Base-by-base conservation (phyloP, 768 basidiomycete genomes). In the Tricholoma saponaceum region DNA sequence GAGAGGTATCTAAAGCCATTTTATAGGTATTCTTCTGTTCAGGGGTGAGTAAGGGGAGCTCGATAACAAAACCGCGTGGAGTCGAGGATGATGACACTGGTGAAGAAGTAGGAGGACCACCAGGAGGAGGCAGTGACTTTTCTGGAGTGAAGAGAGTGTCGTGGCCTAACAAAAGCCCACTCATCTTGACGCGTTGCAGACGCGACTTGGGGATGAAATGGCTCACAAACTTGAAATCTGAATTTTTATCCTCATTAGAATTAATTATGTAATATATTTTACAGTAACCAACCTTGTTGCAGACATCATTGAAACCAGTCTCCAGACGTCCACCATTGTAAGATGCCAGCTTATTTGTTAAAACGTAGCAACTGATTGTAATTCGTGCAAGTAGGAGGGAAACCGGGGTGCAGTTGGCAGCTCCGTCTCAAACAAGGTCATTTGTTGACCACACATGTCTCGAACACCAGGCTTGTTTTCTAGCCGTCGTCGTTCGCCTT, bases 391-490 rank as follows among this genome's bases (percentile, higher is more conserved):
- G n/a, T n/a, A n/a, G n/a, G n/a, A n/a, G n/a, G n/a, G n/a, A n/a
- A n/a, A n/a, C n/a, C n/a, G n/a, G n/a, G n/a, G n/a, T n/a, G n/a
- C n/a, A n/a, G n/a, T n/a, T n/a, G n/a, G n/a, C n/a, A n/a, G n/a
- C n/a, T n/a, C n/a, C n/a, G n/a, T n/a, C n/a, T n/a, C n/a, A n/a
- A n/a, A n/a, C n/a, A 8, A 28, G 28, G 28, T 28, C 28, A 8
- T 28, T 28, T 28, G 28, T 28, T 39, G 16, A 16, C n/a, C n/a
- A 39, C 9, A n/a, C 35, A 87, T 87, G 85, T 86, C 85, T 67
- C 79, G 82, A 62, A 76, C 76, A 51, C 79, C 83, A 41, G 12
- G 30, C 12, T 80, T 81, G 16, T 84, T 83, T 61, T 81, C 83
- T 63, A 74, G 75, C 54, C 78, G 84, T 67, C 82, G 79, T 56